Evolutionary conservation across 2,329 filamentous ascomycete genomes (phyloP), one percentile per base, ranked within the genome.

Genomic region (Aspergillus brasiliensis): DNA sequence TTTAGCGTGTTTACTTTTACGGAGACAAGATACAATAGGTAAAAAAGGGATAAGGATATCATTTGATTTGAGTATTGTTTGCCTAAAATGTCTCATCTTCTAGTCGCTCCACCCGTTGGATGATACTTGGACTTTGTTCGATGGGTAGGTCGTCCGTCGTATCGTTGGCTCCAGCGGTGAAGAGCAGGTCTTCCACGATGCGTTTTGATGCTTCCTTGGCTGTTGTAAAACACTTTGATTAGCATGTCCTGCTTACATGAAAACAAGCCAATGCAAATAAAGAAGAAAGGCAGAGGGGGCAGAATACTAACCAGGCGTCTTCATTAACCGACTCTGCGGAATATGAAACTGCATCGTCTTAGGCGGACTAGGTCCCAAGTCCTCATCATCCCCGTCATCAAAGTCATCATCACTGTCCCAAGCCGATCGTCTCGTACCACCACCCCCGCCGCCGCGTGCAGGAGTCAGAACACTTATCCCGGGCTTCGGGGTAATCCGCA

Each of bases 381-480:
- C 74, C 6, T 84, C 84, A 60, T 89, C 88, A 5, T 86, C 71
- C 44, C 83, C 85, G 46, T 82, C 78, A 15, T 80, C 78, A 42
- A 85, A 85, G 51, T 88, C 85, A 27, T 87, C 88, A 62, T 92
- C 89, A 68, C 88, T 90, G 56, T 93, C 89, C 88, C 92, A 95
- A 17, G 53, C 81, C 77, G 75, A 82, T 81, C 67, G 66, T 17
- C 69, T 70, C 13, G 62, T 62, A 7, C 61, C 58, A 7, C 72
- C 70, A 56, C 64, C 62, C 4, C 59, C 58, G 6, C 72, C 71
- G 53, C 73, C 75, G 46, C 76, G 77, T 1, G 80, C 83, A 0
- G 92, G 92, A 2, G 92, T 96, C 73, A 92, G 87, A 19, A 97
- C 90, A 69, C 91, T 96, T 37, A 96, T 84, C 0, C 94, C 94